Base-by-base conservation (phyloP, 2,329 filamentous ascomycete genomes). In the Trichoderma atroviride region DNA sequence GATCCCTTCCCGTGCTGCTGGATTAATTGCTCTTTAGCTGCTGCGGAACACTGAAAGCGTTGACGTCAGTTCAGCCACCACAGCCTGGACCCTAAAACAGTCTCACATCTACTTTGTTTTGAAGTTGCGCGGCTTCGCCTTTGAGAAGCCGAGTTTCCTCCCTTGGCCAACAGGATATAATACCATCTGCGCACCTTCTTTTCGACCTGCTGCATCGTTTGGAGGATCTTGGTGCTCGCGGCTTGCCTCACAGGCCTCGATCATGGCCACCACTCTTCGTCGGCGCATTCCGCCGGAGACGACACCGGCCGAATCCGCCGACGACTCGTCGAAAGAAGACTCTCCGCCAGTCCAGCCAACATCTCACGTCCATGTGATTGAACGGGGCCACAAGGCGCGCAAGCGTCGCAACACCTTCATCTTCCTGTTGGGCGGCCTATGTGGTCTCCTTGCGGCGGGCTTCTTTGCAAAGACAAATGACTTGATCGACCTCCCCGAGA, bases 391-490 rank as follows among this genome's bases (percentile, higher is more conserved):
- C 13, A 87, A 86, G 74, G 84, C 82, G 63, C 87, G 87, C 72
- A 96, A 95, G 81, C 88, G 92, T 74, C 89, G 90, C 71, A 92
- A 89, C 79, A 90, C 90, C 2, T 88, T 96, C 76, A 92, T 97
- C 33, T 98, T 99, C 80, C 83, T 91, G 11, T 84, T 99, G 24
- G 96, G 96, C 37, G 93, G 94, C 52, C 76, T 99, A n/a, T 95
- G 96, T 75, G 96, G 96, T 14, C 87, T 99, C 68, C 82, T 97
- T n/a, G 86, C 91, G 2, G 96, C 96, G 1, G 91, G 94, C 35
- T 94, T 97, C 80, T 96, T 99, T 74, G 95, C 94, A 35, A 91
- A 91, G 73, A 92, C 87, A 78, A 96, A 94, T 80, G 94, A 97
- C 76, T 86, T 98, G 72, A 94, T 97, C 72, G 93, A 93, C 71